Conservation (phyloP, 352 stramenopile species). For the Phytophthora pisi region DNA sequence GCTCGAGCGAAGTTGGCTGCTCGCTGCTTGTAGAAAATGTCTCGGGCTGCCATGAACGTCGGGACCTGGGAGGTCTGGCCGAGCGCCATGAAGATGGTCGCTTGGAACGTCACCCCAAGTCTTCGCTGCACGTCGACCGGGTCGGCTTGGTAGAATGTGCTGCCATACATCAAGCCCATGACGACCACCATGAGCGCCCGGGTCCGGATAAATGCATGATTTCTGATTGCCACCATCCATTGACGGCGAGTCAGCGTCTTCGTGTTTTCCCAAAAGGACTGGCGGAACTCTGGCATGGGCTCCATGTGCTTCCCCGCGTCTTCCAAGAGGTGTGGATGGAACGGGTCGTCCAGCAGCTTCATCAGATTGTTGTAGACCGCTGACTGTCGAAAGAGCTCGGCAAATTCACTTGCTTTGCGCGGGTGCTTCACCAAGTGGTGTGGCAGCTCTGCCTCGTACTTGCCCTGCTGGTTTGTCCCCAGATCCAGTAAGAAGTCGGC, state of each 20-base stretch:
- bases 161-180: slow-evolving; percentile 41
- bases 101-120: slow-evolving; percentile 75
- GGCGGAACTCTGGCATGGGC: slow-evolving; percentile 40
- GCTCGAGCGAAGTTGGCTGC: slow-evolving; percentile 73
- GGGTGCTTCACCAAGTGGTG: slow-evolving; percentile 15
- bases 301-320: slow-evolving; percentile 27
- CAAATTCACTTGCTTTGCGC: slow-evolving; percentile 32
- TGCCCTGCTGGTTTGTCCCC: slow-evolving; percentile 38
- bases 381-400: slow-evolving; percentile 33
- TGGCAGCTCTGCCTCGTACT: slow-evolving; percentile 32
- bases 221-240: slow-evolving; percentile 52
- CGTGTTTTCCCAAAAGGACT: slow-evolving; percentile 39
- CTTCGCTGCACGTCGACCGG: slow-evolving; percentile 32
- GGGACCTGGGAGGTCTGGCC: slow-evolving; percentile 70
- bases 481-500: slow-evolving; percentile 50
- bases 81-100: slow-evolving; percentile 72
- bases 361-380: slow-evolving; percentile 15
- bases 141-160: slow-evolving; percentile 48
- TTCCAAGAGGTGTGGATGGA: slow-evolving; percentile 13
- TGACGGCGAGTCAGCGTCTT: slow-evolving; percentile 43
- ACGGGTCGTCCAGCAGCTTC: slow-evolving; percentile 20
- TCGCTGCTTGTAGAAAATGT: slow-evolving; percentile 81
- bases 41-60: slow-evolving; percentile 63
- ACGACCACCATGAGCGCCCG: slow-evolving; percentile 39
- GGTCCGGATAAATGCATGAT: slow-evolving; percentile 36